phyloP scores from a whole-genome alignment of 2,329 filamentous ascomycete genomes.

The Chaetomium olivaceum region DNA sequence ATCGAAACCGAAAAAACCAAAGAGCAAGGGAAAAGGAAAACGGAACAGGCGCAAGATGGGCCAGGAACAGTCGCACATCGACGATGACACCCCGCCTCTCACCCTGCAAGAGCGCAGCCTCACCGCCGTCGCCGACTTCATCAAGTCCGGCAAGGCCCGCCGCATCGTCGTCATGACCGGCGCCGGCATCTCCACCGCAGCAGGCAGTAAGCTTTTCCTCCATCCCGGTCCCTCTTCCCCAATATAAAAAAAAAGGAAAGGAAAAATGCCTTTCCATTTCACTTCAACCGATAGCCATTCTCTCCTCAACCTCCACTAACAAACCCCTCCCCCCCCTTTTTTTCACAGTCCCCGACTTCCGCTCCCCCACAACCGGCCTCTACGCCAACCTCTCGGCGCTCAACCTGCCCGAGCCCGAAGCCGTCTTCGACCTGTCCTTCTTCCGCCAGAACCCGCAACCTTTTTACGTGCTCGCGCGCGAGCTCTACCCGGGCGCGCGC shows the following conservation, averaged over 20 bases:
- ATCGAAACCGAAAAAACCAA: slow-evolving; percentile 22
- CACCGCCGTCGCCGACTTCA: slow-evolving; percentile 75
- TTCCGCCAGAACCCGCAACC: slow-evolving; percentile 82
- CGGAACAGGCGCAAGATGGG: slow-evolving; percentile 62
- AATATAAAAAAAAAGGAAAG: background rate
- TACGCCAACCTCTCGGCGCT: slow-evolving; percentile 89
- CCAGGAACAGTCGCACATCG: slow-evolving; percentile 74
- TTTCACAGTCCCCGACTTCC: slow-evolving; percentile 82
- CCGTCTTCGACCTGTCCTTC: slow-evolving; percentile 90
- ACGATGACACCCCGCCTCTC: slow-evolving; percentile 62
- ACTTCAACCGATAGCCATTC: too few relatives aligned
- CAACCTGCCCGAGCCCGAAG: slow-evolving; percentile 84
- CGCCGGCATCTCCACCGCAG: slow-evolving; percentile 80
- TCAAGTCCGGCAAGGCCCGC: slow-evolving; percentile 66
- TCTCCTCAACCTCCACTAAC: background rate
- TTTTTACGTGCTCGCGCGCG: slow-evolving; percentile 89
- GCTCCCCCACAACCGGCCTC: slow-evolving; percentile 87
- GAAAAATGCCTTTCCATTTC: background rate
- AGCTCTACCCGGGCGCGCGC: slow-evolving; percentile 80
- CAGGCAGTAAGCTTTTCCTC: slow-evolving; percentile 54
- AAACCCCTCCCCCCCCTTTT: background rate
- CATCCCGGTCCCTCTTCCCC: background rate
- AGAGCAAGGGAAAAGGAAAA: slow-evolving; percentile 20
- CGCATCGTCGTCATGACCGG: slow-evolving; percentile 87
- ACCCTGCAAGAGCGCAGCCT: slow-evolving; percentile 70